Evolutionary conservation across 192 early-diverging fungal genomes (phyloP), one percentile per base, ranked within the genome.

Genomic region (Allomyces macrogynus): DNA sequence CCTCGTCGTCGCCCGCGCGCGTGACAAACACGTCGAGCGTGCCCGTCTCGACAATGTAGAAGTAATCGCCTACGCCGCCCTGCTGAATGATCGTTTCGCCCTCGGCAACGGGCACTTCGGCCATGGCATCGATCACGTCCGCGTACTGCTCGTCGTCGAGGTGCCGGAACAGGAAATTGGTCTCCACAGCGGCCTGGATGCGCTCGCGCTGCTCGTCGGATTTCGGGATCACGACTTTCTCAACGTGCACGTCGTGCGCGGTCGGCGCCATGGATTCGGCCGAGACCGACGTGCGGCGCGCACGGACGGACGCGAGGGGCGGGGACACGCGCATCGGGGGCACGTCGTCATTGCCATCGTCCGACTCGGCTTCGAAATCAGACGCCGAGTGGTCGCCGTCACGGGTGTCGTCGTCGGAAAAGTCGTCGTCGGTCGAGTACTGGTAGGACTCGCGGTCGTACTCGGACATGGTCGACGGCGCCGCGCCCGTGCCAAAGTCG

Each of bases 191-290:
- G 3, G 73, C 64, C 57, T 85, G 77, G 71, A 97, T 95, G 43
- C 95, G 81, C 32, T 81, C 68, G 62, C 85, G 78, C 72, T 99
- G 95, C 63, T 85, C 88, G 11, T 80, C 80, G 4, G 89, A 81
- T 74, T 99, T 99, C 24, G 88, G 87, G 64, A 95, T 85, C 67
- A 91, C 83, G 61, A 85, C 81, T 71, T 92, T 92, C 24, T 85
- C 81, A 70, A 85, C 96, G 24, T 84, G 81, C 67, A 88, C 86
- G 43, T 83, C 81, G 62, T 81, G 78, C 2, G 73, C 71, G n/a
- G 88, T 83, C 11, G 95, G 95, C 22, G 90, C 87, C 87, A 96
- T 95, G 43, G 92, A 93, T 75, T 99, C 93, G 23, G 95, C 93
- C 43, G 84, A 88, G 69, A 97, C 92, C 23, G 92, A 94, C 25